Evolutionary conservation across 805 yeast species (phyloP), one percentile per base, ranked within the genome.

Genomic region (Wickerhamiella sorbophila): DNA sequence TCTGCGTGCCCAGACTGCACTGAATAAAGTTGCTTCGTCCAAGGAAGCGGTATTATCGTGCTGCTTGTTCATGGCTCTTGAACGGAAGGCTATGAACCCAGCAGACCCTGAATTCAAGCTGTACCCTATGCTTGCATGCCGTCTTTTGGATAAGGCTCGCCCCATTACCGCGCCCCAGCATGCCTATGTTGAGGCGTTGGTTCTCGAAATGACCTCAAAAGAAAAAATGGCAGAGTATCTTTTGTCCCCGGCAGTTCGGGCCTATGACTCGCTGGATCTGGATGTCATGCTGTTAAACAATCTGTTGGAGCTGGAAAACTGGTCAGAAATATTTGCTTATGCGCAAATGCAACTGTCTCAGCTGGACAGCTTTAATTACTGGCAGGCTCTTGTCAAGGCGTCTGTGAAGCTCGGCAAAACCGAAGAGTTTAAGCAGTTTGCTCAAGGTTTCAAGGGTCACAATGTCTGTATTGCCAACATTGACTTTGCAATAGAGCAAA

Each of bases 331-430:
- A 12, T 64, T 52, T 46, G 57, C 64, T 0, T 61, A 62, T 45
- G 60, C 75, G 36, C 33, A 54, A 4, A 45, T 52, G 3, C 64
- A 74, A 12, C 56, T 85, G 27, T 63, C 60, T 3, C 60, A 65
- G 8, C 69, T 80, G 42, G 85, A 87, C 57, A 94, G 86, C 56
- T 87, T 74, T 66, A 71, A 73, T 43, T 74, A 85, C 31, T 84
- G 93, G 83, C 71, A 75, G 48, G 61, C 65, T 15, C 58, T 71
- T 39, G 66, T 74, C 17, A 60, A 64, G 36, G 62, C 86, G 2
- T 66, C 69, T 0, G 51, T 54, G 16, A 50, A 66, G 20, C 48
- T 69, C 18, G 59, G 52, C 10, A 51, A 58, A 41, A 39, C 60
- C 2, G 59, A 59, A 9, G 67, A 63, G 2, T 57, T 70, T 1